Base-by-base conservation (phyloP, 2,329 filamentous ascomycete genomes). In the Ophiostoma pallidulum region DNA sequence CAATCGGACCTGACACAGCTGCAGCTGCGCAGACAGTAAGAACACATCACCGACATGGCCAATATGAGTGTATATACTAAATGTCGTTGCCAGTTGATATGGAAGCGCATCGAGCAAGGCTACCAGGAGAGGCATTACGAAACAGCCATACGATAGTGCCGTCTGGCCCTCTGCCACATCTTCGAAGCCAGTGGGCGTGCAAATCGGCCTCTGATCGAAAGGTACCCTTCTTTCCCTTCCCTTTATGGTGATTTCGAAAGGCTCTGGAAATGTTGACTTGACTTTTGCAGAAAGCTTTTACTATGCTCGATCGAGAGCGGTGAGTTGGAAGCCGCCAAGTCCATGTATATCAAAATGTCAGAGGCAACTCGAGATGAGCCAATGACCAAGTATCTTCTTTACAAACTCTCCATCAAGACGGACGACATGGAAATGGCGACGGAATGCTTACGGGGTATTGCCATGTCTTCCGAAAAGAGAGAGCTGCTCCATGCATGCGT, bases 401-500 rank as follows among this genome's bases (percentile, higher is more conserved):
- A 87, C 63, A 88, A 85, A 58, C 70, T 82, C 16, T 78, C 84
- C 0, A 63, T 92, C 2, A 70, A 75, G 40, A 70, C 65, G 16
- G 70, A 70, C 50, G 76, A 90, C 55, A 59, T 65, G 32, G 72
- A 77, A 1, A 59, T 73, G 60, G 82, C 82, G n/a, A 63, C 69
- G 18, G 71, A 79, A 39, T 86, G 82, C 57, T 72, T 94, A 3
- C 67, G 78, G 22, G 61, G 65, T 2, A 66, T 95, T 22, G 74
- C 72, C 47, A 69, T 69, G n/a, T 60, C 68, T 7, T 60, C 67
- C 1, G 71, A 74, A 19, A 74, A 81, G 29, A 68, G 71, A 18
- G 78, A 79, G 13, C 76, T 88, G 37, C 69, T 96, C 1, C 88
- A 90, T 54, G 85, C 87, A 1, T 95, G 89, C 56, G 77, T 87